phyloP scores from a whole-genome alignment of 2,329 filamentous ascomycete species.

The Coniella lustricola region DNA sequence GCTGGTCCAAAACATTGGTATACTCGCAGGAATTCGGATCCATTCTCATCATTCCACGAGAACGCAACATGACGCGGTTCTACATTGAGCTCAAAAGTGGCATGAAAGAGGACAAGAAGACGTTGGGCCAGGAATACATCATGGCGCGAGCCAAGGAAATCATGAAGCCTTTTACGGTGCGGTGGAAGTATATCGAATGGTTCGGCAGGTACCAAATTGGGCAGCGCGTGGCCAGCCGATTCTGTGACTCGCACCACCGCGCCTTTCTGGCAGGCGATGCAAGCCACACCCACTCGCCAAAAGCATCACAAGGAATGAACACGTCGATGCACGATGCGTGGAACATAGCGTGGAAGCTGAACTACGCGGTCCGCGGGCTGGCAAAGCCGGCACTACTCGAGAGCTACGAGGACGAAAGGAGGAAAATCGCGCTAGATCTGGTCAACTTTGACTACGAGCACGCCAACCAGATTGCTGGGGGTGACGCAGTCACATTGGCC shows the following conservation, averaged over 20 bases:
- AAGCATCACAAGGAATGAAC: slow-evolving; percentile 48
- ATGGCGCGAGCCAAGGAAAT: slow-evolving; percentile 44
- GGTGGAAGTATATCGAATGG: slow-evolving; percentile 38
- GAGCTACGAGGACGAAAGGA: slow-evolving; percentile 47
- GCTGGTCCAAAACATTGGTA: slow-evolving; percentile 52
- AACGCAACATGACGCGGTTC: slow-evolving; percentile 48
- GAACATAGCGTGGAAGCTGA: slow-evolving; percentile 34
- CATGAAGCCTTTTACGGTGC: slow-evolving; percentile 34
- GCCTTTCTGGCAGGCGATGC: slow-evolving; percentile 55
- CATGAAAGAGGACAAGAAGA: slow-evolving; percentile 20
- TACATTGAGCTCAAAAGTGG: slow-evolving; percentile 24
- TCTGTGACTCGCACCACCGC: slow-evolving; percentile 43
- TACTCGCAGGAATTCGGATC: slow-evolving; percentile 48
- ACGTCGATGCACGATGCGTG: slow-evolving; percentile 35
- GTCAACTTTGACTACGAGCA: slow-evolving; percentile 42
- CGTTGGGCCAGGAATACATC: slow-evolving; percentile 46
- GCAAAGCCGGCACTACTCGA: slow-evolving; percentile 34
- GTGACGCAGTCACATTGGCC: slow-evolving; percentile 51
- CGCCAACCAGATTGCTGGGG: slow-evolving; percentile 44
- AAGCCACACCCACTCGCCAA: slow-evolving; percentile 53
- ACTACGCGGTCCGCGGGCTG: slow-evolving; percentile 31
- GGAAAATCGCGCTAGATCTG: slow-evolving; percentile 35
- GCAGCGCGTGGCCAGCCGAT: slow-evolving; percentile 52
- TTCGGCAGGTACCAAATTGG: slow-evolving; percentile 52
- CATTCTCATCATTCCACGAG: slow-evolving; percentile 51